Base-by-base conservation (phyloP, 2,329 filamentous ascomycete species). In the Cyphellophora attinorum region DNA sequence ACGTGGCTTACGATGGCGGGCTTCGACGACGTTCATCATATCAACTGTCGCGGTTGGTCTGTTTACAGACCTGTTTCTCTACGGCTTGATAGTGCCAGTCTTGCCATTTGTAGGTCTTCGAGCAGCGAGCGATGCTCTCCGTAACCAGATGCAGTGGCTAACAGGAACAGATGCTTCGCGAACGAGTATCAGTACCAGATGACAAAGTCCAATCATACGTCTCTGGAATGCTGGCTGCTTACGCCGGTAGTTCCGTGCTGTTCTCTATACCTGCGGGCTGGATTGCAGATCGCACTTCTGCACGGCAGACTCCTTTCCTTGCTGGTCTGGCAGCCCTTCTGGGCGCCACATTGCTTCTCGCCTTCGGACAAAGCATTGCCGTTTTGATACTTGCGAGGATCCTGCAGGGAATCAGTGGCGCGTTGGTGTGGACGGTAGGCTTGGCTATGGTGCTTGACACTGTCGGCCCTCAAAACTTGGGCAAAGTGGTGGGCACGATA, bases 401-500 rank as follows among this genome's bases (percentile, higher is more conserved):
- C 1, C 52, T 78, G 1, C 74, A 79, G 47, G 75, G 75, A 2
- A 56, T 70, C 13, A 72, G 68, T 36, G 70, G 63, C 5, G 72
- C 69, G 0, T 61, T 76, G 19, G 73, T 79, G 1, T 76, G 73
- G 66, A 75, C 70, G 0, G 67, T 74, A 6, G 70, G 74, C 1
- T 54, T 78, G 8, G 70, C 74, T 1, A 59, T 79, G 39, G 61
- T 74, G 25, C 56, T 74, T 4, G 75, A 79, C 48, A 74, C 74
- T 0, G 73, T 79, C 5, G 62, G 67, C 0, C 61, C 58, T 2
- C 59, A 70, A 32, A 70, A 74, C 30, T 51, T 80, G 23, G 76
- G 75, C 2, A 76, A 75, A 50, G 70, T 70, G 2, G 70, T 80
- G 48, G 76, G 76, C 11, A 67, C 68, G 29, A 70, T 76, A 5